These are phyloP conservation scores for Pezizomycotina sp. DNA, from an alignment of 2,329 filamentous ascomycete genomes.

Conservation along the genomic window DNA sequence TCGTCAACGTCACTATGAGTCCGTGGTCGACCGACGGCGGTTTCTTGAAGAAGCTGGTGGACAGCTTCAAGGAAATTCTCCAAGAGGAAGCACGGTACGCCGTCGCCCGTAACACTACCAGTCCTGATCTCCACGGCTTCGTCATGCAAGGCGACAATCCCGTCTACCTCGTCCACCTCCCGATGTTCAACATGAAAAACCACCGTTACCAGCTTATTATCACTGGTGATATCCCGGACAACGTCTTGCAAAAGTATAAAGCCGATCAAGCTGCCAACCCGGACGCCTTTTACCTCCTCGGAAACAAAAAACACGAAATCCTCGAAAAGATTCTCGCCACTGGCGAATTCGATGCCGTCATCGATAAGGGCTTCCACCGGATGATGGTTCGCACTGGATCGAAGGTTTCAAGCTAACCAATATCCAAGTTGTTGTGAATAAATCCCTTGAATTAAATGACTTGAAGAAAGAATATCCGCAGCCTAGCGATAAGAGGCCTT, in stretches of 20 bases:
- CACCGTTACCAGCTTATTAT: conserved; percentile 32
- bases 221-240: conserved; percentile 23
- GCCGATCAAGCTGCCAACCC: conserved; percentile 24
- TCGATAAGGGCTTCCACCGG: conserved; percentile 13
- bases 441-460: background rate
- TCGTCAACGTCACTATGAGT: conserved; percentile 37
- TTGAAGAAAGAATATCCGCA: background rate
- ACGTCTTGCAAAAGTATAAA: conserved; percentile 21
- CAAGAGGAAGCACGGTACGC: conserved; percentile 22
- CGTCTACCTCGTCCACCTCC: conserved; percentile 29
- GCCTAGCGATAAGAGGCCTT: conserved; percentile 17
- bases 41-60: conserved; percentile 31
- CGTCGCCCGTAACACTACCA: background rate
- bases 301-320: conserved; percentile 24
- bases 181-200: conserved; percentile 31
- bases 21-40: conserved; percentile 31
- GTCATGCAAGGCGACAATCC: conserved; percentile 29
- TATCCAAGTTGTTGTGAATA: background rate
- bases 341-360: conserved; percentile 14
- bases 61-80: conserved; percentile 27
- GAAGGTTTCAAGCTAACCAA: background rate
- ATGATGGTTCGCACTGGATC: conserved; percentile 1
- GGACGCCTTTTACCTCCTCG: conserved; percentile 25
- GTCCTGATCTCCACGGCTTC: conserved; percentile 29
- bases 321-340: conserved; percentile 22